phyloP scores from a whole-genome alignment of 495 filamentous ascomycete genomes.

The Daldinia grandis region DNA sequence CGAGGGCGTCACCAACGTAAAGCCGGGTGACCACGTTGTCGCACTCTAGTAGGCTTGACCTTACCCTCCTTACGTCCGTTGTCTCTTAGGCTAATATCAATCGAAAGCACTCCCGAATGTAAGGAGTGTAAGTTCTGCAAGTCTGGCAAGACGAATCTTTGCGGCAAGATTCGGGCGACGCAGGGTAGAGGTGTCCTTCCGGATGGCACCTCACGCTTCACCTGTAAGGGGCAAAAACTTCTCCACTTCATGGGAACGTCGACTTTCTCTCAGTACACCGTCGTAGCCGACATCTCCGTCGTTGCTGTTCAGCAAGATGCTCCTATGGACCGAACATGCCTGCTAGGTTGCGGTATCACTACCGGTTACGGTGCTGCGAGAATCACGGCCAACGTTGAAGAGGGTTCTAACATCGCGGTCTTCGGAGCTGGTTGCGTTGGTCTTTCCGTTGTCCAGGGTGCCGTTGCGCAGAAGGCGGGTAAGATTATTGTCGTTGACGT shows the following conservation, averaged over 20 bases:
- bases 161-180: constrained; percentile 97
- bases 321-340: constrained; percentile 94
- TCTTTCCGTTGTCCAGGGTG: constrained; percentile 92
- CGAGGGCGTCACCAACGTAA: constrained; percentile 92
- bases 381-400: constrained; percentile 89
- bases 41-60: constrained; percentile 83
- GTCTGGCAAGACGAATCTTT: constrained; percentile 99
- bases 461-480: constrained; percentile 83
- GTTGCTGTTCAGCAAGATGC: constrained; percentile 90
- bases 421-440: constrained; percentile 98
- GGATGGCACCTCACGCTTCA: constrained; percentile 95
- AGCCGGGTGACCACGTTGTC: constrained; percentile 90
- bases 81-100: constrained; percentile 15
- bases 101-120: constrained; percentile 89
- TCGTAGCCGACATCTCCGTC: constrained; percentile 97
- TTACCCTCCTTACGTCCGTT: not conserved
- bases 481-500: constrained; percentile 97
- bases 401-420: constrained; percentile 88
- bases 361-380: constrained; percentile 97
- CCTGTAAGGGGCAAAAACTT: constrained; percentile 88
- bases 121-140: constrained; percentile 98
- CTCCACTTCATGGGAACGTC: constrained; percentile 99
- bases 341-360: constrained; percentile 97
- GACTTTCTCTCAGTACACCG: constrained; percentile 98
- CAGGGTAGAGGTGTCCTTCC: constrained; percentile 98